These are phyloP conservation scores for Kluyveromyces siamensis DNA, from an alignment of 805 yeast species.

Conservation along the genomic window DNA sequence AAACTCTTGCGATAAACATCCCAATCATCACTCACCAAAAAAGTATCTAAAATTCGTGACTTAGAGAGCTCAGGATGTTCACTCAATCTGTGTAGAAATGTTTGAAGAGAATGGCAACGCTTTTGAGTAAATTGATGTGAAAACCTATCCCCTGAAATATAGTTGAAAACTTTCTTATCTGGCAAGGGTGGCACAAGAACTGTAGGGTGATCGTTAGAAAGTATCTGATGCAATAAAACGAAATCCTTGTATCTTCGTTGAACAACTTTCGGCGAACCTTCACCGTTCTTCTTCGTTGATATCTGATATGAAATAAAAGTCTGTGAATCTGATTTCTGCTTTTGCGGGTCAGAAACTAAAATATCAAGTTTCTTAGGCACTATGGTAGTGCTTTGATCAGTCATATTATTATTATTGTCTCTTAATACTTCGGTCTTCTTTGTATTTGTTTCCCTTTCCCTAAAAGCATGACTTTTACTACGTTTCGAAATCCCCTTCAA, in stretches of 20 bases:
- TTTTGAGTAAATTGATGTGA: constrained; percentile 75
- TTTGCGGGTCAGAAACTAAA: constrained; percentile 28
- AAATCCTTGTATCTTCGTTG: constrained; percentile 80
- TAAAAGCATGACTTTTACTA: too few species aligned
- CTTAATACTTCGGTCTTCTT: background rate
- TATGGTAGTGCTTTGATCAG: background rate
- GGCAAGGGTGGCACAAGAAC: constrained; percentile 90
- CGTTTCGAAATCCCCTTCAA: background rate
- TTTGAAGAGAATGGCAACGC: constrained; percentile 68
- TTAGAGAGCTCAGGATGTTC: constrained; percentile 64
- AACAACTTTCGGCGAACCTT: constrained; percentile 20
- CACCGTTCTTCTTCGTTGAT: constrained; percentile 17
- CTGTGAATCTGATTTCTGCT: constrained; percentile 19
- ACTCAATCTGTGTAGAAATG: constrained; percentile 66
- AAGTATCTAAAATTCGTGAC: constrained; percentile 45
- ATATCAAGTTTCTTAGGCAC: constrained; percentile 9
- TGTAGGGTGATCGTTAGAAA: constrained; percentile 73
- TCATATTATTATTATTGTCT: background rate
- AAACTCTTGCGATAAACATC: constrained; percentile 24
- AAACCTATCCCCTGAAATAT: constrained; percentile 89
- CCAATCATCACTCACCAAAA: constrained; percentile 26
- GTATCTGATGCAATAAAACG: constrained; percentile 62
- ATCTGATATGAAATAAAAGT: constrained; percentile 27
- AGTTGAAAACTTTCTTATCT: constrained; percentile 82
- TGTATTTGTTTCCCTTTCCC: background rate